A percentile compares a stretch with the other conserved stretches of the same genome.
Evolutionary conservation across 441 rosid species (phyloP).

Genomic region (Populus hybrid): DNA sequence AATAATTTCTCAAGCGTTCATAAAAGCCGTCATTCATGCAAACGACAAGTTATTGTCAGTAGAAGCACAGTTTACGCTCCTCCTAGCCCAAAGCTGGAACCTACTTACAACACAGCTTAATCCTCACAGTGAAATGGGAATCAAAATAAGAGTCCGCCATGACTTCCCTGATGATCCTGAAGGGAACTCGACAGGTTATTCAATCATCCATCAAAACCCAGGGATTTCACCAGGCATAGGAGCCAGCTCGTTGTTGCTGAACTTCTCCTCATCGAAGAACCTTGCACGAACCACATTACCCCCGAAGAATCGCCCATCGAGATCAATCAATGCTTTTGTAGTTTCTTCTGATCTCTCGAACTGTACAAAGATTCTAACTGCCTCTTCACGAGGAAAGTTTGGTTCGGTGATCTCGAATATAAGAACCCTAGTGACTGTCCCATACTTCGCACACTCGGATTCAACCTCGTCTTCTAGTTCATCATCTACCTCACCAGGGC

Average conservation of each 20-base stretch:
- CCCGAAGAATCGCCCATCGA: constrained; percentile 85
- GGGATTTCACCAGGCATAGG: constrained; percentile 92
- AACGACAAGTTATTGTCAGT: not conserved
- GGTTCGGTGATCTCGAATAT: constrained; percentile 96
- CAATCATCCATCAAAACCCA: constrained; percentile 40
- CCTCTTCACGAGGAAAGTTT: constrained; percentile 79
- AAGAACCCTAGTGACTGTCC: constrained; percentile 82
- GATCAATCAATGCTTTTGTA: constrained; percentile 80
- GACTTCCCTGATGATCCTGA: not conserved
- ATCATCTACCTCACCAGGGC: constrained; percentile 98
- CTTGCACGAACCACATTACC: constrained; percentile 77
- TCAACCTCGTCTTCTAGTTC: constrained; percentile 96
- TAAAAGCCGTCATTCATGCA: not conserved
- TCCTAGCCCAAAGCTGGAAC: not conserved
- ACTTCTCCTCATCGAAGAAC: constrained; percentile 81
- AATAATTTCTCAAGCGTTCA: not conserved
- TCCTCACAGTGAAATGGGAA: not conserved
- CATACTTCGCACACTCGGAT: constrained; percentile 90
- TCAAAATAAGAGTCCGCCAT: not conserved
- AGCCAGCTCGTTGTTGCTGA: constrained; percentile 79
- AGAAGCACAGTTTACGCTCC: not conserved
- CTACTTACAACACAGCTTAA: constrained; percentile 9
- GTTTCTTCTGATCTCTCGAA: constrained; percentile 94
- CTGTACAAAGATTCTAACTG: constrained; percentile 92
- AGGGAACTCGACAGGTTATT: not conserved